Conservation (phyloP, 1,284 basidiomycete genomes). For the Phellopilus nigrolimitatus region DNA sequence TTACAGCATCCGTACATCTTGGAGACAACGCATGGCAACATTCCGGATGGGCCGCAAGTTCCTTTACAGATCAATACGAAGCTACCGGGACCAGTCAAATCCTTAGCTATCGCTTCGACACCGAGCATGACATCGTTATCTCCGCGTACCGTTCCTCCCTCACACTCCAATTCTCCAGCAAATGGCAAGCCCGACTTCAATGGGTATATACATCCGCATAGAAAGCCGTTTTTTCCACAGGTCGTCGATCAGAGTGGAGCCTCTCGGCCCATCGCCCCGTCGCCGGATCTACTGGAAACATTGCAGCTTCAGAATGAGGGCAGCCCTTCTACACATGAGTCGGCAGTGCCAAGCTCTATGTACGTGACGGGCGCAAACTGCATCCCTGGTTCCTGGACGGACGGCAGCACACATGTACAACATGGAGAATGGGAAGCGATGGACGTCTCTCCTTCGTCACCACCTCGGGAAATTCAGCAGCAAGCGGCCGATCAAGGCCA, state of each 20-base stretch:
- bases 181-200: conserved; percentile 35
- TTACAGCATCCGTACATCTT: conserved; percentile 85
- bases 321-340: conserved; percentile 29
- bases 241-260: conserved; percentile 23
- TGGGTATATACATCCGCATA: conserved; percentile 48
- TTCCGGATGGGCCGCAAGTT: conserved; percentile 58
- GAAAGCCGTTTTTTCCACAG: conserved; percentile 48
- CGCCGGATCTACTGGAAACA: conserved; percentile 11
- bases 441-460: conserved; percentile 47
- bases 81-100: conserved; percentile 7
- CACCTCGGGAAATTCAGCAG: conserved; percentile 32
- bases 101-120: conserved; percentile 24
- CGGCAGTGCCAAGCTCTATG: conserved; percentile 27
- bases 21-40: conserved; percentile 62
- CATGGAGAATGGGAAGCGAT: conserved; percentile 50
- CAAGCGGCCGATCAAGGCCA: conserved; percentile 37
- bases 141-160: conserved; percentile 53
- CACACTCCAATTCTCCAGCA: conserved; percentile 49
- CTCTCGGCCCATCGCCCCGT: conserved; percentile 3
- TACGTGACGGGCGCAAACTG: conserved; percentile 27
- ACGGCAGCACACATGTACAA: conserved; percentile 10
- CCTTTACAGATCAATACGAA: conserved; percentile 32
- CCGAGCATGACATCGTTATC: conserved; percentile 44
- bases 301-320: conserved; percentile 21
- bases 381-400: conserved; percentile 24